These are phyloP conservation scores for Ceratobasidium sp. DNA, from an alignment of 1,284 basidiomycete species.

Conservation along the genomic window DNA sequence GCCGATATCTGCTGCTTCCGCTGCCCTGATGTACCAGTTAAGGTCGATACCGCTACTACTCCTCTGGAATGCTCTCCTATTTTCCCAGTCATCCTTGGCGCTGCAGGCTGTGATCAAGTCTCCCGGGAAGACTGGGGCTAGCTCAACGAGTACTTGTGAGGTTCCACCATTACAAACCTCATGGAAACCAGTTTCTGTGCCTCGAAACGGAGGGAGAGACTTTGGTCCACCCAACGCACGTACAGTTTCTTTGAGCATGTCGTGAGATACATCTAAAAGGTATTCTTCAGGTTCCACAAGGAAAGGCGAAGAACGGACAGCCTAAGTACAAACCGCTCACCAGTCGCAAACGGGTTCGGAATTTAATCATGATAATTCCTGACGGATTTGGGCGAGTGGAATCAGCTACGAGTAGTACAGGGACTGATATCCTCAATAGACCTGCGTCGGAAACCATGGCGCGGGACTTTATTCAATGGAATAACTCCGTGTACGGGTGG, in stretches of 20 bases:
- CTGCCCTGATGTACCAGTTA: background rate
- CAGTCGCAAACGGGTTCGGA: conserved; percentile 34
- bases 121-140: background rate
- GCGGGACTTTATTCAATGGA: conserved; percentile 52
- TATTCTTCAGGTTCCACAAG: conserved; percentile 25
- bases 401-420: background rate
- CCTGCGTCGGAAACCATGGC: conserved; percentile 56
- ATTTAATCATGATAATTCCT: conserved; percentile 51
- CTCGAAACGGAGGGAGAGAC: conserved; percentile 18
- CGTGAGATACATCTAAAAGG: background rate
- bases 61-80: background rate
- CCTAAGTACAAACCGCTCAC: conserved; percentile 3
- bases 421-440: conserved; percentile 35
- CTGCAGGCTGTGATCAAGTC: background rate
- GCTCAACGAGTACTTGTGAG: conserved; percentile 18
- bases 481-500: conserved; percentile 46
- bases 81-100: background rate
- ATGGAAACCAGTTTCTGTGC: conserved; percentile 21
- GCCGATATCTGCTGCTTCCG: no score
- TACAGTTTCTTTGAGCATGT: background rate
- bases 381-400: conserved; percentile 54
- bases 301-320: conserved; percentile 43
- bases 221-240: conserved; percentile 40
- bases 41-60: background rate
- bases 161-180: conserved; percentile 35